Conservation (phyloP, 371 early-diverging fungal genomes). For the Lichtheimia ramosa region DNA sequence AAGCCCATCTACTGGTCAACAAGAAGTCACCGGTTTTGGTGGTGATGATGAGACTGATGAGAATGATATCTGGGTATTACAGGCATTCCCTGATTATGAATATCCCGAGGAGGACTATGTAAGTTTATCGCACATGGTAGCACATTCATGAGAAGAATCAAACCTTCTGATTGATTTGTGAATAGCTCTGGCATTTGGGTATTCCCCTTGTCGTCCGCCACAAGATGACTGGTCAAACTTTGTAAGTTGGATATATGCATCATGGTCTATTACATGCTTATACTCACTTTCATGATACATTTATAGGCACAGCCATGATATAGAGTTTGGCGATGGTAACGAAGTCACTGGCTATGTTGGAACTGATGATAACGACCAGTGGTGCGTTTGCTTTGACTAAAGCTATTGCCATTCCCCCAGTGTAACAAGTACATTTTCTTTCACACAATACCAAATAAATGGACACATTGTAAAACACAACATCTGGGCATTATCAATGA, state of each 20-base stretch:
- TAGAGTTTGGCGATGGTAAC: slow-evolving; percentile 34
- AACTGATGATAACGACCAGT: slow-evolving; percentile 60
- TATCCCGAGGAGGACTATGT: slow-evolving; percentile 31
- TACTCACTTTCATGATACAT: not conserved
- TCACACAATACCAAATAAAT: no score
- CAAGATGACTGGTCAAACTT: slow-evolving; percentile 43
- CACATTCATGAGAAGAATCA: not conserved
- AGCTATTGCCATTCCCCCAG: no score
- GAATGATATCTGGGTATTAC: slow-evolving; percentile 65
- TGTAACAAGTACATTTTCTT: no score
- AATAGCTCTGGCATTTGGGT: slow-evolving; percentile 49
- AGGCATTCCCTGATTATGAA: slow-evolving; percentile 46
- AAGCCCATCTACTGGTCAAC: slow-evolving; percentile 56
- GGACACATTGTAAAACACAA: no score
- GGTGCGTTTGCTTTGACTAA: slow-evolving; percentile 16
- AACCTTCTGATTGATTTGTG: not conserved
- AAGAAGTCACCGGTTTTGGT: slow-evolving; percentile 64
- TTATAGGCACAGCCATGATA: slow-evolving; percentile 47
- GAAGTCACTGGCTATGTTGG: slow-evolving; percentile 55
- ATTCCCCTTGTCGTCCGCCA: slow-evolving; percentile 55
- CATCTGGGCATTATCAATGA: no score
- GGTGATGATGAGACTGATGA: slow-evolving; percentile 45
- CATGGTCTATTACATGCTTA: not conserved
- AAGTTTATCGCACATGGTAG: slow-evolving; percentile 6
- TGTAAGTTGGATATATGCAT: slow-evolving; percentile 28